Evolutionary conservation across 805 yeast genomes (phyloP), one percentile per base, ranked within the genome.

Genomic region (Saturnispora saitoi): DNA sequence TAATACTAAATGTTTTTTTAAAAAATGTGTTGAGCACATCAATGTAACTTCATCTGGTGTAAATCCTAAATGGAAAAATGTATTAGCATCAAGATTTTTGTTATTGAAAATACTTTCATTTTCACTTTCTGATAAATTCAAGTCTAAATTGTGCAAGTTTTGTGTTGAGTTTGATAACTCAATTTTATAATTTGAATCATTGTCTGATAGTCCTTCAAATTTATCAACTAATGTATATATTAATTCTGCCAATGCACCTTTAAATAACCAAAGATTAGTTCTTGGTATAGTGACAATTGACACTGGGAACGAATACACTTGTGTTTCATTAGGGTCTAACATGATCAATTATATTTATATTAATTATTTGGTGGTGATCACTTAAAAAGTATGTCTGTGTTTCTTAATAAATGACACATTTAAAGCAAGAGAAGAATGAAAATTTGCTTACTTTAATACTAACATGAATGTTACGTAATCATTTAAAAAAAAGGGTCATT

Each of bases 11-110:
- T 69, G 62, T 20, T 54, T 52, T 0, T 62, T 54, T 48, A 76
- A 68, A n/a, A 70, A 51, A 6, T 55, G 54, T 2, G 67, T 59
- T 1, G 79, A 66, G 51, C 80, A 76, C 53, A 81, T 80, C 6
- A 81, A 64, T 0, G 86, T 79, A 52, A 82, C 75, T 56, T 81
- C 86, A n/a, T 66, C 60, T 0, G 83, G 82, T 0, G 84, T 77
- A 56, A 77, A 75, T 2, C 84, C 81, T 32, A 81, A 67, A 57
- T 78, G 84, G 56, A 78, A 75, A 58, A 81, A 80, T 45, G 60
- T 58, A 30, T 71, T 70, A 46, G 70, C 76, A 28, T 68, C 73
- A 2, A 63, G 62, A 15, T 56, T 56, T 15, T 17, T 34, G 12
- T 22, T 26, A 24, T 9, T 24, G 9, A 24, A 24, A 24, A 20